Evolutionary conservation across 148 eudicot genomes (phyloP).

Genomic region (Pouteria glomerata): DNA sequence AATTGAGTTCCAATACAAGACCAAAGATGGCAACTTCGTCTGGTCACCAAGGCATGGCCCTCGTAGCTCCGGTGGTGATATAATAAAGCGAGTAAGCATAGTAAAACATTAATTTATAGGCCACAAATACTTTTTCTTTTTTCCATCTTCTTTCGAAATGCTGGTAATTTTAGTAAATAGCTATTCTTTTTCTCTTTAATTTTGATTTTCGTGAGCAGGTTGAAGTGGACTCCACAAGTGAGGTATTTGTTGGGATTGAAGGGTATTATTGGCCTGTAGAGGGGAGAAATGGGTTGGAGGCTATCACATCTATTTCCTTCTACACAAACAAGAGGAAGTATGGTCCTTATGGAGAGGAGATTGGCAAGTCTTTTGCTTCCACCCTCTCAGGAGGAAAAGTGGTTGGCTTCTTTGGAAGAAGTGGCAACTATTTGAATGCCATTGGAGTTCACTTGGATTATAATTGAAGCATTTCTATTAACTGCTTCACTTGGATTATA

Average conservation of each 20-base stretch:
- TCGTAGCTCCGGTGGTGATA: neutral
- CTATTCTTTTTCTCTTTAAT: too few species aligned
- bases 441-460: conserved; percentile 20
- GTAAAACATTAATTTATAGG: too few species aligned
- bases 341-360: conserved; percentile 15
- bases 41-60: neutral
- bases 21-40: neutral
- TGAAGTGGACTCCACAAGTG: neutral
- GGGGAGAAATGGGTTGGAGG: neutral
- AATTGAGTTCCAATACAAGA: neutral
- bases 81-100: too few species aligned
- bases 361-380: conserved; percentile 5
- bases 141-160: too few species aligned
- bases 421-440: conserved; percentile 1
- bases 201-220: neutral
- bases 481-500: too few species aligned
- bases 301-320: conserved; percentile 9
- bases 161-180: too few species aligned
- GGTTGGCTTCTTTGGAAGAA: conserved; percentile 13
- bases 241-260: conserved; percentile 2
- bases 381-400: conserved; percentile 2
- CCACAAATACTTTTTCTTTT: too few species aligned
- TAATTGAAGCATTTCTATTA: neutral
- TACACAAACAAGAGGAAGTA: conserved; percentile 8
- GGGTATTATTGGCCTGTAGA: conserved; percentile 8